phyloP scores from a whole-genome alignment of 495 filamentous ascomycete species.

The Trichoderma erinaceum region DNA sequence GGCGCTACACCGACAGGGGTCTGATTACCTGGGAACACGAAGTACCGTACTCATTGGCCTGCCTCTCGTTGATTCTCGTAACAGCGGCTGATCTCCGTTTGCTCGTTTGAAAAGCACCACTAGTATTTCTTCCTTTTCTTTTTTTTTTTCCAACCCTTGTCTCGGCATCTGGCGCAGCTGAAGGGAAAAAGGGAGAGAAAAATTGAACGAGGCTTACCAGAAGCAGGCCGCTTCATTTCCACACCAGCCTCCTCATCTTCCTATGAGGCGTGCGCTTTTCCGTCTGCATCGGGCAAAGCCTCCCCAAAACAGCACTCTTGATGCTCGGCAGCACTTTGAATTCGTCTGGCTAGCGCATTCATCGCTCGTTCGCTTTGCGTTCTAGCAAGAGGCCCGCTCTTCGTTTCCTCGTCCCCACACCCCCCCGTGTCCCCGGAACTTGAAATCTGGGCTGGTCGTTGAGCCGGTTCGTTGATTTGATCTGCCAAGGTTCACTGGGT shows the following conservation, averaged over 20 bases:
- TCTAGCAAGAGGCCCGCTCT: not conserved
- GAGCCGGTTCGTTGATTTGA: slow-evolving; percentile 13
- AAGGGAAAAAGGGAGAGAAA: not conserved
- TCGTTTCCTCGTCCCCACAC: slow-evolving; percentile 7
- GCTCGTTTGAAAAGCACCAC: not conserved
- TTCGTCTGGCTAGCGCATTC: slow-evolving; percentile 10
- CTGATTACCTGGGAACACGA: slow-evolving; percentile 7
- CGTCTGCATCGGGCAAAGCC: not conserved
- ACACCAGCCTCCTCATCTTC: not conserved
- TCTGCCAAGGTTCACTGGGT: slow-evolving; percentile 6
- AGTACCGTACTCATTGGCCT: not conserved
- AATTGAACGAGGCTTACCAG: not conserved
- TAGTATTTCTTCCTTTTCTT: not conserved
- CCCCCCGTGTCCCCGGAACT: slow-evolving; percentile 10
- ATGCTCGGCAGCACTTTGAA: not conserved
- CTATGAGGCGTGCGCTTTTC: not conserved
- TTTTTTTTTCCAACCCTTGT: not conserved
- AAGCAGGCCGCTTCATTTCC: not conserved
- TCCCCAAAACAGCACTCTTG: not conserved
- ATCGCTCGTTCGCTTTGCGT: slow-evolving; percentile 8
- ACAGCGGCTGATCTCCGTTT: not conserved
- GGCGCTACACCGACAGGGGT: slow-evolving; percentile 2
- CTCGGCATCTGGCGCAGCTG: not conserved
- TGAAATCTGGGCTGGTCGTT: slow-evolving; percentile 5
- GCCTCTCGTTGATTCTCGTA: not conserved